Evolutionary conservation across 768 basidiomycete species (phyloP).

Genomic region (Lactifluus volemus): DNA sequence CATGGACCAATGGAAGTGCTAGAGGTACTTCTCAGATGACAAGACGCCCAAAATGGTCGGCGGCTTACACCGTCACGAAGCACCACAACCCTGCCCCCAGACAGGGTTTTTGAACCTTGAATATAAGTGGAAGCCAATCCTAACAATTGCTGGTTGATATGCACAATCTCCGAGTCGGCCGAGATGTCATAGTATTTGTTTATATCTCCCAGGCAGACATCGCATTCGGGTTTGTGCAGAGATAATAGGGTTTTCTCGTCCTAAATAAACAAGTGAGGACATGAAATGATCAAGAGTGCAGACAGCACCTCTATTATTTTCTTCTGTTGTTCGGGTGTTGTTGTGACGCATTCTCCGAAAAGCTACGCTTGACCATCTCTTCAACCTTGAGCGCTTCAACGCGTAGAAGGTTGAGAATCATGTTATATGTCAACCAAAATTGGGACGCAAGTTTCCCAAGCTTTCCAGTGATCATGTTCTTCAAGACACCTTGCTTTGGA

Average conservation of each 20-base stretch:
- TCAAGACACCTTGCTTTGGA: conserved; percentile 61
- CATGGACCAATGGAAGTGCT: conserved; percentile 73
- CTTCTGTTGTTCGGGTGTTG: conserved; percentile 84
- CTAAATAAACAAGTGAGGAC: conserved; percentile 32
- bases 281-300: conserved; percentile 4
- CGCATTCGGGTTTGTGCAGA: conserved; percentile 59
- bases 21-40: conserved; percentile 7
- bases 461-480: conserved; percentile 89
- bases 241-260: conserved; percentile 58
- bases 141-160: conserved; percentile 54
- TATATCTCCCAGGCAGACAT: conserved; percentile 64
- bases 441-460: conserved; percentile 92
- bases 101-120: conserved; percentile 60
- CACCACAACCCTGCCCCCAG: conserved; percentile 66
- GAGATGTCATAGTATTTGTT: conserved; percentile 67
- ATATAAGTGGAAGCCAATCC: conserved; percentile 48
- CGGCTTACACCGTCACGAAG: conserved; percentile 74
- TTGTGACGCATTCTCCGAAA: conserved; percentile 97
- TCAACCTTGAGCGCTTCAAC: conserved; percentile 95
- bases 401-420: conserved; percentile 94
- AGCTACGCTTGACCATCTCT: conserved; percentile 99
- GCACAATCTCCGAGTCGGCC: conserved; percentile 47
- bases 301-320: conserved; percentile 63
- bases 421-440: conserved; percentile 97
- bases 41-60: not conserved